Conservation (phyloP, 768 basidiomycete species). For the Podaxis sp. region DNA sequence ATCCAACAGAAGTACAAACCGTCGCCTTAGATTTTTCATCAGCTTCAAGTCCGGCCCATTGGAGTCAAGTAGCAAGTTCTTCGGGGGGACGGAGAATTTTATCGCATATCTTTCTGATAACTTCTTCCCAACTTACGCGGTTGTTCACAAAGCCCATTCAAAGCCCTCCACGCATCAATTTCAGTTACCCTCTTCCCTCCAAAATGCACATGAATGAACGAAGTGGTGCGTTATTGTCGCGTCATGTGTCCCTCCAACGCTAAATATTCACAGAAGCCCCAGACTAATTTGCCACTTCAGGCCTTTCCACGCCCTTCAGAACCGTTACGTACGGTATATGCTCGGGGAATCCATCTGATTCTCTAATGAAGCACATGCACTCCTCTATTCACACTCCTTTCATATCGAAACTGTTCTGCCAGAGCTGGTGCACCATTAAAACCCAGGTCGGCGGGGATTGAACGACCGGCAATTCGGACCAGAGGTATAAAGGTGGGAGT, state of each 20-base stretch:
- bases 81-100: background rate
- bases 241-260: constrained; percentile 19
- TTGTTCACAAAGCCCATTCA: background rate
- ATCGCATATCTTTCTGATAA: background rate
- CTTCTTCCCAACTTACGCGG: background rate
- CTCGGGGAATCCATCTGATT: constrained; percentile 17
- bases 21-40: too few relatives aligned
- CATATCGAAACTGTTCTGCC: background rate
- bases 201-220: background rate
- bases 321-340: constrained; percentile 16
- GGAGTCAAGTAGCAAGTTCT: background rate
- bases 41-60: background rate
- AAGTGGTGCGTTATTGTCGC: background rate
- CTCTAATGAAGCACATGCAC: background rate
- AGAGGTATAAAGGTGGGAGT: background rate
- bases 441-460: background rate
- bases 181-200: background rate
- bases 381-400: background rate
- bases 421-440: background rate
- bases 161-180: background rate
- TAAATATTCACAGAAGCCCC: constrained; percentile 19
- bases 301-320: background rate
- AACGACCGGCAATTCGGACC: background rate
- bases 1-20: too few relatives aligned
- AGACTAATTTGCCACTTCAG: constrained; percentile 16